Conservation (phyloP, 371 early-diverging fungal species). For the Mucor indicus region DNA sequence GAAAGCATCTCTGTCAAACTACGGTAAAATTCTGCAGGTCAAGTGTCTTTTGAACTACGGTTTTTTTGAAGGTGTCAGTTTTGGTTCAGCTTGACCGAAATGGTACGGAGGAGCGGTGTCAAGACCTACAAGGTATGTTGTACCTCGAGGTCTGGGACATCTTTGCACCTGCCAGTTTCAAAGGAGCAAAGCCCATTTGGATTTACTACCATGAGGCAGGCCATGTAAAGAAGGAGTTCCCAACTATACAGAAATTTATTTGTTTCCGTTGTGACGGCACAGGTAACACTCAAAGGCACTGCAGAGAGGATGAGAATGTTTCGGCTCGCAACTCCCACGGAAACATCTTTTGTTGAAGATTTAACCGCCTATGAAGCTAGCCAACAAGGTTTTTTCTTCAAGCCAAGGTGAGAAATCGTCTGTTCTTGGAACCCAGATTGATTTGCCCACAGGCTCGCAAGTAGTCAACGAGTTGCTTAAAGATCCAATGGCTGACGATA, state of each 20-base stretch:
- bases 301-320: background rate
- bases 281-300: background rate
- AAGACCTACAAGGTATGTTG: background rate
- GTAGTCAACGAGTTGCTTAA: too few relatives aligned
- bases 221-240: background rate
- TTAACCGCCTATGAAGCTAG: background rate
- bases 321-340: background rate
- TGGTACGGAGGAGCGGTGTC: background rate
- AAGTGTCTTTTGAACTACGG: background rate
- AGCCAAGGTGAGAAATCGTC: too few relatives aligned
- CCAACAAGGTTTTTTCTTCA: too few relatives aligned
- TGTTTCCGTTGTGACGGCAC: background rate
- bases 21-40: background rate
- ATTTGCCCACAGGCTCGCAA: too few relatives aligned
- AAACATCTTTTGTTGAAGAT: background rate
- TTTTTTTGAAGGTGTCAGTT: background rate
- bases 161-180: background rate
- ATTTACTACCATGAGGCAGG: background rate
- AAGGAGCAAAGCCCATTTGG: background rate
- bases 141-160: constrained; percentile 1
- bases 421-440: too few relatives aligned
- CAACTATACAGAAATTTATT: background rate
- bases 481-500: too few relatives aligned
- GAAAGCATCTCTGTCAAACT: background rate
- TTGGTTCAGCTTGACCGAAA: background rate